Conservation (phyloP, 2,329 filamentous ascomycete species). For the Colletotrichum eremochloae region DNA sequence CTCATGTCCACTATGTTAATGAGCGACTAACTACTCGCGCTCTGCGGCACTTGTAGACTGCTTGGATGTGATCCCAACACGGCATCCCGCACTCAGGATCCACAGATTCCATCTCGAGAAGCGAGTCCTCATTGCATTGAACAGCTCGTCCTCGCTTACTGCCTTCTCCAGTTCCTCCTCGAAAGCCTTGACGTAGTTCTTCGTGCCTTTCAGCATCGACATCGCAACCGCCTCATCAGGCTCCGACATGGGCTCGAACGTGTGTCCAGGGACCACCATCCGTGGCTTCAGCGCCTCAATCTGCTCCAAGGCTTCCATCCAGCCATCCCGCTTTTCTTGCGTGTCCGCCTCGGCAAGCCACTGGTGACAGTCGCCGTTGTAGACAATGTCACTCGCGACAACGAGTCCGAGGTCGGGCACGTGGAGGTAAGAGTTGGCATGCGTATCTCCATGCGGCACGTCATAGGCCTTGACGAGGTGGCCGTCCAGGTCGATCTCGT, state of each 20-base stretch:
- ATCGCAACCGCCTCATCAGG: constrained; percentile 2
- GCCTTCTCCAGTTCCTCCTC: constrained; percentile 19
- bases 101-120: neutral
- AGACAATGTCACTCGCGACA: constrained; percentile 13
- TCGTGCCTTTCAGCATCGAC: constrained; percentile 3
- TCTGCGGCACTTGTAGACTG: neutral
- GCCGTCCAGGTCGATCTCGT: neutral
- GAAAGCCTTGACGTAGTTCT: constrained; percentile 5
- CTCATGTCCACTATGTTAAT: neutral
- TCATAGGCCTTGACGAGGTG: neutral
- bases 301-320: neutral
- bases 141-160: constrained; percentile 4
- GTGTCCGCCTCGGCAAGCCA: constrained; percentile 16
- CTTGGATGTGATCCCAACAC: neutral
- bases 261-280: constrained; percentile 7
- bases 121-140: neutral
- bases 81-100: neutral
- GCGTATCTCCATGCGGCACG: constrained; percentile 4
- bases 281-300: constrained; percentile 2
- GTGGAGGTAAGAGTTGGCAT: constrained; percentile 16
- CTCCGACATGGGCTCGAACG: constrained; percentile 6
- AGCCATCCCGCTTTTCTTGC: constrained; percentile 9
- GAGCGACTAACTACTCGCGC: neutral
- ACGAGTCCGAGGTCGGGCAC: neutral
- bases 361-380: constrained; percentile 18